Conservation (phyloP, 306 rosid genomes). For the Spatholobus suberectus region DNA sequence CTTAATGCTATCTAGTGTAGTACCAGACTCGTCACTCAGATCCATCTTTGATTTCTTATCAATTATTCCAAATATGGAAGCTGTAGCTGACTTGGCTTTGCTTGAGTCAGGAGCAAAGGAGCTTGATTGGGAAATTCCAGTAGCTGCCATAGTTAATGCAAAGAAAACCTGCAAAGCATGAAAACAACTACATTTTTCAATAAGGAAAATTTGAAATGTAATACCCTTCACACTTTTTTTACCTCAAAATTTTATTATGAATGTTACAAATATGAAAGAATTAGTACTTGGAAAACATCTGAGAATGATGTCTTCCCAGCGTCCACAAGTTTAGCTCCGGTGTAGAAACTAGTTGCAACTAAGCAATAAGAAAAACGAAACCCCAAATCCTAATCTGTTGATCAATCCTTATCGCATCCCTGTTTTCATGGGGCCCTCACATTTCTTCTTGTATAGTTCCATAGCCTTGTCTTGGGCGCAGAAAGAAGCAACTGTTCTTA, state of each 20-base stretch:
- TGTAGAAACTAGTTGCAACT: constrained; percentile 74
- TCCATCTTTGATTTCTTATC: constrained; percentile 71
- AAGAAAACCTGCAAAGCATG: constrained; percentile 72
- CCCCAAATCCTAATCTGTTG: constrained; percentile 82
- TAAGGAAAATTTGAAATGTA: background rate
- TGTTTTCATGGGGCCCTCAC: constrained; percentile 79
- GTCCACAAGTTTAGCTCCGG: constrained; percentile 71
- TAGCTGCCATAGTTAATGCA: constrained; percentile 85
- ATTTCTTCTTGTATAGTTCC: constrained; percentile 77
- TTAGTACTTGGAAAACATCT: constrained; percentile 66
- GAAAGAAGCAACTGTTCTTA: constrained; percentile 88
- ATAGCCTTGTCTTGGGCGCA: constrained; percentile 90
- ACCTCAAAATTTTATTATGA: background rate
- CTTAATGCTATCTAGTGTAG: constrained; percentile 56
- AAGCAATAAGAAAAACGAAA: constrained; percentile 70
- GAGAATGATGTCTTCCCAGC: constrained; percentile 61
- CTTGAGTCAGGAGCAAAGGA: constrained; percentile 69
- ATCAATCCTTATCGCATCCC: constrained; percentile 80
- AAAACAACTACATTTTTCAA: constrained; percentile 10
- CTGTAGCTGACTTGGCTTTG: constrained; percentile 76
- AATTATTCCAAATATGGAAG: constrained; percentile 78
- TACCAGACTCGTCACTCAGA: constrained; percentile 74
- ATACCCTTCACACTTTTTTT: background rate
- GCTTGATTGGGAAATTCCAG: constrained; percentile 76
- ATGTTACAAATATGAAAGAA: background rate